A percentile compares a stretch with the other conserved stretches of the same genome.
Evolutionary conservation across 495 filamentous ascomycete species (phyloP).

Genomic region (Penicillium cosmopolitanum): DNA sequence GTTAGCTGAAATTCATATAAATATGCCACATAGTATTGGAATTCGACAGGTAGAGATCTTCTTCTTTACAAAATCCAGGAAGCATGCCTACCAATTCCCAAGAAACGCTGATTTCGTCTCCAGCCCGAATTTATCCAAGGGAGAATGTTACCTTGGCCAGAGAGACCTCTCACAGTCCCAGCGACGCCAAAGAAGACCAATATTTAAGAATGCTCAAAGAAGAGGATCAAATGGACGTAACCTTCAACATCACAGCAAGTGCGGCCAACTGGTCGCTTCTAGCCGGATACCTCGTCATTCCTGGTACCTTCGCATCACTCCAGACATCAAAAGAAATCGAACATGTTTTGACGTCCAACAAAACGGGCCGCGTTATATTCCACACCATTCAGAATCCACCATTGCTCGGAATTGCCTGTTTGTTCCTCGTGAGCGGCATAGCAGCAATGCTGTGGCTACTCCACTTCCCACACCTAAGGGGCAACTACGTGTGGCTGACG

Average conservation of each 20-base stretch:
- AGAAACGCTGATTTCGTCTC: too few relatives aligned
- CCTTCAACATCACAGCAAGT: slow-evolving; percentile 2
- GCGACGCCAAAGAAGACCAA: too few relatives aligned
- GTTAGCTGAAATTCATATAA: too few relatives aligned
- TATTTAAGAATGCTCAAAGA: slow-evolving; percentile 7
- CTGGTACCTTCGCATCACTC: slow-evolving; percentile 5
- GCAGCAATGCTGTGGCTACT: slow-evolving; percentile 8
- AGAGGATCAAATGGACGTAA: slow-evolving; percentile 9
- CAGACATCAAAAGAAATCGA: slow-evolving; percentile 8
- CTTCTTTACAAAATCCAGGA: too few relatives aligned
- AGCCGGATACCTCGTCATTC: slow-evolving; percentile 9
- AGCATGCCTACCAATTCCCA: too few relatives aligned
- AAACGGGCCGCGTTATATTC: slow-evolving; percentile 7
- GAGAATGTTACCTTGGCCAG: too few relatives aligned
- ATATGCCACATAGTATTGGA: too few relatives aligned
- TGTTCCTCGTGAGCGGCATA: slow-evolving; percentile 6
- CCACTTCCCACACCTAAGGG: slow-evolving; percentile 7
- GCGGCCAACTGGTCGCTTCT: slow-evolving; percentile 6
- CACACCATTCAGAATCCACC: slow-evolving; percentile 14
- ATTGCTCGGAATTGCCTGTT: slow-evolving; percentile 10
- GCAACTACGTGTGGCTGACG: slow-evolving; percentile 12
- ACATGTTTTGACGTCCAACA: slow-evolving; percentile 6
- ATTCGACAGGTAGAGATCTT: too few relatives aligned
- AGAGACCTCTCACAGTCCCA: too few relatives aligned
- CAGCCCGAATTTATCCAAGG: too few relatives aligned